Conservation (phyloP, 1,284 basidiomycete species). For the Stygiomarasmius scandens region DNA sequence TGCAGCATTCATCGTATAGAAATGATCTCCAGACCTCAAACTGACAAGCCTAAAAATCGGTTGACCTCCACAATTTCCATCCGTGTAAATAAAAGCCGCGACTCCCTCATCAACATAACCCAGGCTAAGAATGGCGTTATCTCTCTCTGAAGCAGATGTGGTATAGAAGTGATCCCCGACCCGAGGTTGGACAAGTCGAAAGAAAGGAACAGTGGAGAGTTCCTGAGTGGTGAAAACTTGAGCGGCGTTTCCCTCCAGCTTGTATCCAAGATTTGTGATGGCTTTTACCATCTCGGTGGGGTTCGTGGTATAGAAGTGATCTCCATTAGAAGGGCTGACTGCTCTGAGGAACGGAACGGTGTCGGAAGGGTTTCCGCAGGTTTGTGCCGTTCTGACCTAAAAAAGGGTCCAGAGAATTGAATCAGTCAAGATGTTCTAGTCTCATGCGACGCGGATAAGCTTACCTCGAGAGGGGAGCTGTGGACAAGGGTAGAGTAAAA, state of each 20-base stretch:
- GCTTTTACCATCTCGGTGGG: neutral
- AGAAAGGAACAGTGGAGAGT: constrained; percentile 1
- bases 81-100: constrained; percentile 3
- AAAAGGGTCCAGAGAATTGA: too few relatives aligned
- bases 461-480: too few relatives aligned
- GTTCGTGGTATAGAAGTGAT: constrained; percentile 10
- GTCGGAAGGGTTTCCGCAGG: too few relatives aligned
- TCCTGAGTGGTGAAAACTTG: constrained; percentile 1
- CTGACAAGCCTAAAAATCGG: constrained; percentile 2
- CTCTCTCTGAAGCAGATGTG: neutral
- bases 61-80: constrained; percentile 1
- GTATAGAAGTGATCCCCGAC: constrained; percentile 4
- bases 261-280: neutral
- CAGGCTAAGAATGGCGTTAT: neutral
- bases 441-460: too few relatives aligned
- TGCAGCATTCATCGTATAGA: constrained; percentile 2
- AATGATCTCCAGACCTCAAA: neutral
- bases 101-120: constrained; percentile 2
- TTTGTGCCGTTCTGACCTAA: too few relatives aligned
- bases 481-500: too few relatives aligned
- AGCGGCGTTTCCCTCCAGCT: neutral
- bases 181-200: neutral
- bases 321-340: neutral
- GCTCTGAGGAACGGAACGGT: constrained; percentile 1
- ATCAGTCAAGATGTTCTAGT: too few relatives aligned